Percentiles rank a stretch among this genome's conserved stretches.
Evolutionary conservation across 345 rosid species (phyloP).

Genomic region (Corchorus capsularis): DNA sequence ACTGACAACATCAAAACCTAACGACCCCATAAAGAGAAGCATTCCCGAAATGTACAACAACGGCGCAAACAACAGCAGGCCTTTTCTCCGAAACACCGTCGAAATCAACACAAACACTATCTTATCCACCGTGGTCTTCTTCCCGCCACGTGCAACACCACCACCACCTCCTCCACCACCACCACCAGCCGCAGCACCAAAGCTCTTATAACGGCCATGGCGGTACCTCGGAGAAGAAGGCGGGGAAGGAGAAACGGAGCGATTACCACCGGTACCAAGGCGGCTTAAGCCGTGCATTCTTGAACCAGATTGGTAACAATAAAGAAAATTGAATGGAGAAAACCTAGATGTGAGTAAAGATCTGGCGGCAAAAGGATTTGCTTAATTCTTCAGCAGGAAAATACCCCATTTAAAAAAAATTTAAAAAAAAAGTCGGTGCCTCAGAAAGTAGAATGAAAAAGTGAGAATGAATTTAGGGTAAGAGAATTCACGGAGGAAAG

Average conservation of each 20-base stretch:
- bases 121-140: conserved; percentile 57
- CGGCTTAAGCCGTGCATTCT: conserved; percentile 87
- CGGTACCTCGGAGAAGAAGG: conserved; percentile 89
- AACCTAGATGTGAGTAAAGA: conserved; percentile 10
- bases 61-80: conserved; percentile 83
- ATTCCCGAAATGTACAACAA: conserved; percentile 79
- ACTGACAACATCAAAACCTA: conserved; percentile 70
- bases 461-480: too few species aligned
- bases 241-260: conserved; percentile 60
- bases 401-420: background rate
- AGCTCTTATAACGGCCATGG: conserved; percentile 46
- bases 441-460: too few species aligned
- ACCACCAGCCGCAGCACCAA: conserved; percentile 20
- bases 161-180: background rate
- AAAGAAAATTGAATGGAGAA: background rate
- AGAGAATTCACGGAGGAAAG: too few species aligned
- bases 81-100: conserved; percentile 70
- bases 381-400: conserved; percentile 4
- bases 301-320: background rate
- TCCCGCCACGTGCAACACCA: conserved; percentile 30
- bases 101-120: conserved; percentile 54
- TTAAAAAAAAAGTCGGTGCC: background rate
- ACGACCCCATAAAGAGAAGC: conserved; percentile 87
- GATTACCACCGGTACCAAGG: conserved; percentile 50
- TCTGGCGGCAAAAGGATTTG: background rate